phyloP scores from a whole-genome alignment of 78 protist species.

The Tieghemostelium lacteum region DNA sequence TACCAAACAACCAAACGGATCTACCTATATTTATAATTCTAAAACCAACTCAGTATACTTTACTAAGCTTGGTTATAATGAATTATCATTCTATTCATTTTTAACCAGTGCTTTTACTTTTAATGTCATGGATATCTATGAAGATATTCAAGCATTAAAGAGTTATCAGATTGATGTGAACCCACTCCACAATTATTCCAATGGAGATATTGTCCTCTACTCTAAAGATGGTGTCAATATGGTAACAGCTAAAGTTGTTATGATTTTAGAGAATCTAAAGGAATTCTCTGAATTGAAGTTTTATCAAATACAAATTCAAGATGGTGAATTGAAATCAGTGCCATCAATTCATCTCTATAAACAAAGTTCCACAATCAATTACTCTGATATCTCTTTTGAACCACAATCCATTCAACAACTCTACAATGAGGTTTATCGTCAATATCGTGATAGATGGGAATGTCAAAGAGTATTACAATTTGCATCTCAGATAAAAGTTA shows the following conservation, averaged over 20 bases:
- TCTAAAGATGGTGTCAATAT: background rate
- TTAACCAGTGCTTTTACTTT: background rate
- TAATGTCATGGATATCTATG: too few species aligned
- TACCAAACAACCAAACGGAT: background rate
- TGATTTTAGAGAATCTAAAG: background rate
- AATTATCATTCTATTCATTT: background rate
- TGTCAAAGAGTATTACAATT: background rate
- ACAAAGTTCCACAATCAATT: background rate
- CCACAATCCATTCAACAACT: background rate
- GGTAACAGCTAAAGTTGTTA: background rate
- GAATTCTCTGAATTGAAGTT: background rate
- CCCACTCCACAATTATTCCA: background rate
- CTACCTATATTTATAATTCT: background rate
- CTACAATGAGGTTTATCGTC: background rate
- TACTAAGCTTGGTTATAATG: background rate
- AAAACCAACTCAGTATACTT: background rate
- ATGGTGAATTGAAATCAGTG: background rate
- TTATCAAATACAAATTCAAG: background rate
- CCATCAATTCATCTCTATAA: constrained; percentile 2
- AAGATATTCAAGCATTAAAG: background rate
- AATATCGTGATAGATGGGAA: background rate
- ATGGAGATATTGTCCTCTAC: background rate
- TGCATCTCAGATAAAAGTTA: background rate
- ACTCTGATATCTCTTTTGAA: background rate
- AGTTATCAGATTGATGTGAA: background rate